A percentile compares a stretch with the other conserved stretches of the same genome.
These are phyloP conservation scores for Scleroderma citrinum DNA, from an alignment of 768 basidiomycete genomes.

Conservation along the genomic window DNA sequence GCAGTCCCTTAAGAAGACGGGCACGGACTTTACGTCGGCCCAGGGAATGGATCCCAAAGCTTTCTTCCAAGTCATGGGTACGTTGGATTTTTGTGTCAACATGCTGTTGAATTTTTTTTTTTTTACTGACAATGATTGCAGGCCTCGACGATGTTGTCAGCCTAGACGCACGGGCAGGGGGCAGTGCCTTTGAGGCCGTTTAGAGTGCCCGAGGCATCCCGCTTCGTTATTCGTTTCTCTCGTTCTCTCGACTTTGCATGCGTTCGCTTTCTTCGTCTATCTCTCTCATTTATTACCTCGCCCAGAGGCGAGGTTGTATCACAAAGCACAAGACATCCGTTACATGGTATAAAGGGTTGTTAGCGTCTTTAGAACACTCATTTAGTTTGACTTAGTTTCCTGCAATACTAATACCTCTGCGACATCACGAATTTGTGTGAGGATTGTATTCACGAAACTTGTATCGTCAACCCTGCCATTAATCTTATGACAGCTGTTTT, in stretches of 20 bases:
- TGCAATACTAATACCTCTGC: constrained; percentile 11
- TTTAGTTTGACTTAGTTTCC: neutral
- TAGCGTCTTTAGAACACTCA: too few species aligned
- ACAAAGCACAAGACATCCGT: constrained; percentile 7
- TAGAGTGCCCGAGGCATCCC: constrained; percentile 19
- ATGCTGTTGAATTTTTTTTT: neutral
- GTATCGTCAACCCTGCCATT: too few species aligned
- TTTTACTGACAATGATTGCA: constrained; percentile 10
- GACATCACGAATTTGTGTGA: too few species aligned
- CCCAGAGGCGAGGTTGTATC: neutral
- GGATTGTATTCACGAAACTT: too few species aligned
- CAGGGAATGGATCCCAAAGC: constrained; percentile 71
- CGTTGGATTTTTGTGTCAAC: constrained; percentile 13
- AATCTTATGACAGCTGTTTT: too few species aligned
- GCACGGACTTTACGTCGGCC: constrained; percentile 59
- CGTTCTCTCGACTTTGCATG: neutral
- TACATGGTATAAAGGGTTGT: constrained; percentile 10
- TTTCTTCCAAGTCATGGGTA: constrained; percentile 77
- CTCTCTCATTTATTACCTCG: constrained; percentile 4
- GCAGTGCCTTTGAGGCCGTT: constrained; percentile 49
- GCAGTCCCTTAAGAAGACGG: constrained; percentile 69
- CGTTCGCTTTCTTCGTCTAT: neutral
- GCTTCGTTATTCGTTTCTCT: neutral
- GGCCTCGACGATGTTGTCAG: constrained; percentile 49
- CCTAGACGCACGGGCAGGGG: constrained; percentile 54